phyloP scores from a whole-genome alignment of 2,329 filamentous ascomycete species.

The Meredithiella fracta region DNA sequence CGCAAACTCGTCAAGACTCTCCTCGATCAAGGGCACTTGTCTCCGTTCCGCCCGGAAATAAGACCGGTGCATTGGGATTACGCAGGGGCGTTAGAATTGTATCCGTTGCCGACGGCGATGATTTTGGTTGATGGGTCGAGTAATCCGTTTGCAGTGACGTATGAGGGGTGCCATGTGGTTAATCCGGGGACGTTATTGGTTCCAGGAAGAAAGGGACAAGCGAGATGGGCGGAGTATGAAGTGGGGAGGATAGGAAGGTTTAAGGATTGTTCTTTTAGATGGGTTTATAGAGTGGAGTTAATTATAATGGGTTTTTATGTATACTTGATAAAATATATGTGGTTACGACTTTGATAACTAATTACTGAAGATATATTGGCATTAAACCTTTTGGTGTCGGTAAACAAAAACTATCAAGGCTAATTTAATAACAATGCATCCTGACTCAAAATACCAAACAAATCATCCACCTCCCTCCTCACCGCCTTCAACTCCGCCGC shows the following conservation, averaged over 20 bases:
- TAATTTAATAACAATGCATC: conserved; percentile 25
- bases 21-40: conserved; percentile 75
- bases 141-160: conserved; percentile 71
- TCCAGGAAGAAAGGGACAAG: conserved; percentile 48
- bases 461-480: conserved; percentile 41
- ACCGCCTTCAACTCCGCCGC: conserved; percentile 47
- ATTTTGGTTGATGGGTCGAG: conserved; percentile 69
- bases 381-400: too few species aligned
- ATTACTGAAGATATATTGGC: too few species aligned
- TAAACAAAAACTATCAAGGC: not conserved
- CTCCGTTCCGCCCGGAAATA: conserved; percentile 65
- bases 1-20: conserved; percentile 78
- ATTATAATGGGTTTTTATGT: too few species aligned
- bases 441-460: conserved; percentile 47
- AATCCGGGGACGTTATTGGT: conserved; percentile 72
- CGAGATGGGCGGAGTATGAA: conserved; percentile 80
- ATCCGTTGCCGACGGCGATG: conserved; percentile 73
- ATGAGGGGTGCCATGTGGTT: conserved; percentile 90
- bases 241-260: conserved; percentile 44
- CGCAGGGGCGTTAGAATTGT: conserved; percentile 58
- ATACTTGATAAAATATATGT: too few species aligned
- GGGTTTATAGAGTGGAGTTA: not conserved
- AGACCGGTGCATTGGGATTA: conserved; percentile 87
- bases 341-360: too few species aligned
- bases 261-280: conserved; percentile 28